These are phyloP conservation scores for Penicillium egyptiacum DNA, from an alignment of 495 filamentous ascomycete genomes.

Conservation along the genomic window DNA sequence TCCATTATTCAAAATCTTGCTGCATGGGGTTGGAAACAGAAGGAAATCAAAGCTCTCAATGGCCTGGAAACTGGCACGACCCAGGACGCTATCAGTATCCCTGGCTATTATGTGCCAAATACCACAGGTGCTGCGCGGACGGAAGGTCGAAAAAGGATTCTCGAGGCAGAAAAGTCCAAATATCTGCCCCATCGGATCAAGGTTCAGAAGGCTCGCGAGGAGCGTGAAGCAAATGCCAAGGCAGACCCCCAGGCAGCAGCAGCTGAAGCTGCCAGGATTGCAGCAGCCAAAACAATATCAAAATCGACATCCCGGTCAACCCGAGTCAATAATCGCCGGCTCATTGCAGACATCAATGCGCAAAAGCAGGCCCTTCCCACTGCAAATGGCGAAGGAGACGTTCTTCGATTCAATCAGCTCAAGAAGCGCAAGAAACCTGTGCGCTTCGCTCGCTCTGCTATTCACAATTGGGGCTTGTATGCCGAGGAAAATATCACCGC, in stretches of 20 bases:
- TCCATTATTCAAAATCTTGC: constrained; percentile 63
- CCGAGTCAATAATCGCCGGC: constrained; percentile 90
- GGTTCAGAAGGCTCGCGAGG: constrained; percentile 84
- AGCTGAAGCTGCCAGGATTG: constrained; percentile 68
- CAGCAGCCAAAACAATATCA: constrained; percentile 73
- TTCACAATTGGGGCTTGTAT: constrained; percentile 98
- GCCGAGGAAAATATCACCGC: constrained; percentile 95
- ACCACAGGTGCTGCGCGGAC: constrained; percentile 81
- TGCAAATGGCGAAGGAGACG: constrained; percentile 72
- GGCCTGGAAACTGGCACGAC: constrained; percentile 53
- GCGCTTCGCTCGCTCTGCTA: constrained; percentile 94
- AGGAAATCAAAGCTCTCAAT: constrained; percentile 85
- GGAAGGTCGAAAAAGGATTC: constrained; percentile 89
- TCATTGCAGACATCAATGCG: constrained; percentile 90
- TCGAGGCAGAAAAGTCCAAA: constrained; percentile 95
- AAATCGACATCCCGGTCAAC: constrained; percentile 81
- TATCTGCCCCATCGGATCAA: constrained; percentile 97
- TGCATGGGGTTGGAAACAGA: constrained; percentile 87
- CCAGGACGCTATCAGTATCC: constrained; percentile 59
- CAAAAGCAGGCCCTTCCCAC: constrained; percentile 81
- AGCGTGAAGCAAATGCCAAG: constrained; percentile 77
- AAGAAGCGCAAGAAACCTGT: constrained; percentile 99
- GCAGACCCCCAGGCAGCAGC: constrained; percentile 65
- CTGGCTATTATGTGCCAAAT: constrained; percentile 91
- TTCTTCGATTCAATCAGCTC: constrained; percentile 95